These are phyloP conservation scores for Malus hybrid DNA, from an alignment of 331 rosid species.

Conservation along the genomic window DNA sequence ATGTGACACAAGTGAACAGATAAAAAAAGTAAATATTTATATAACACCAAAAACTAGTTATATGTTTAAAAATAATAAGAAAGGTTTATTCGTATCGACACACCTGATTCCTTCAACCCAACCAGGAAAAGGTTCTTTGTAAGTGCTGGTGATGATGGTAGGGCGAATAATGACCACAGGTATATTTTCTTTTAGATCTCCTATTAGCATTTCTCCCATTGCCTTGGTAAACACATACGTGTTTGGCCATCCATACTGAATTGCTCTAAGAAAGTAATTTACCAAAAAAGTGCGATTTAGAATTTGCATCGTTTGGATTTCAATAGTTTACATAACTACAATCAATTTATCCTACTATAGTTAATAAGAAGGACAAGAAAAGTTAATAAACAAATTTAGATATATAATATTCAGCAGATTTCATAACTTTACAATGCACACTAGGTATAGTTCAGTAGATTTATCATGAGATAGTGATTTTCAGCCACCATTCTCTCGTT, in stretches of 20 bases:
- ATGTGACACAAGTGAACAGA: neutral
- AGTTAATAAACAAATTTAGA: neutral
- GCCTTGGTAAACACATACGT: conserved; percentile 78
- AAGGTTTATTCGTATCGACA: neutral
- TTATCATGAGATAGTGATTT: too few relatives aligned
- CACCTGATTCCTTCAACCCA: conserved; percentile 84
- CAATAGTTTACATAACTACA: neutral
- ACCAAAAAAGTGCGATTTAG: neutral
- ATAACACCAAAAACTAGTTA: neutral
- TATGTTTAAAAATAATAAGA: neutral
- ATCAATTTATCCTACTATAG: neutral
- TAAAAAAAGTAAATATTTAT: neutral
- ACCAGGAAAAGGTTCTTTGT: conserved; percentile 77
- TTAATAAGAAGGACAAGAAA: neutral
- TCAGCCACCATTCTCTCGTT: neutral
- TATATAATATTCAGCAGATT: too few relatives aligned
- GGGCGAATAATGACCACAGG: conserved; percentile 57
- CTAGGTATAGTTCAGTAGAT: neutral
- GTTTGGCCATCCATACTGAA: conserved; percentile 66
- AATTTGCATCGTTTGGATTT: neutral
- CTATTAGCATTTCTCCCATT: conserved; percentile 74
- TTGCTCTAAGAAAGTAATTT: conserved; percentile 38
- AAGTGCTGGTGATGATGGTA: conserved; percentile 59
- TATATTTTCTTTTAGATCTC: conserved; percentile 24
- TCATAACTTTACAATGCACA: neutral